Base-by-base conservation (phyloP, 305 asterid genomes). In the Solanum aculeatissimum region DNA sequence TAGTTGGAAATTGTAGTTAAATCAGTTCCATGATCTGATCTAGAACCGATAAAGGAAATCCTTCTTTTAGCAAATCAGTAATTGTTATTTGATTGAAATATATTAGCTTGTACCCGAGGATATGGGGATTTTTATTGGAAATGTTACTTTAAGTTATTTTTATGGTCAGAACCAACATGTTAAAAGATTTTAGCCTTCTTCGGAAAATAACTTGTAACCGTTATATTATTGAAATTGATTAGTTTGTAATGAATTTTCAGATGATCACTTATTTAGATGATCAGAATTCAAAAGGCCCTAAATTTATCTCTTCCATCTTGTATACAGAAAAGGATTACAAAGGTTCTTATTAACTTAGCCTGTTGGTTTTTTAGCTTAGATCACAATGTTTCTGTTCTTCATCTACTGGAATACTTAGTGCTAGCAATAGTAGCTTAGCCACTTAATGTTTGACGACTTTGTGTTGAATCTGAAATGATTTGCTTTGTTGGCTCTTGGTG, bases 401-500 rank as follows among this genome's bases (percentile, higher is more conserved):
- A 6, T 83, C 18, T 35, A 1, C 32, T 32, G 23, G 72, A 14
- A 54, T 83, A 40, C 45, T 12, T 49, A 51, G 66, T 66, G 77
- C 38, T 51, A 5, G 0, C 0, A 2, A 3, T 49, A 65, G 72
- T 82, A 23, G 79, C 72, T 8, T 32, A 11, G 43, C 74, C 53
- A 45, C 21, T 83, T 11, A 27, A 32, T 83, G 14, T 49, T 27
- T 29, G 2, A 15, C 9, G 6, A 9, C 29, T 6, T 55, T 47
- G 1, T 82, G 45, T 27, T 49, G 53, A 83, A 82, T 32, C 51
- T 82, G 65, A 38, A 47, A 65, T 82, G 51, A 42, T 68, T 70
- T 87, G 25, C 63, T 82, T 82, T 47, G 13, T 66, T 87, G 65
- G 27, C 65, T 51, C 47, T 77, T 77, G 80, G 7, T 88, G 91